Evolutionary conservation across 495 filamentous ascomycete species (phyloP), one percentile per base, ranked within the genome.

Genomic region (Paragyromitra xinjiangensis): DNA sequence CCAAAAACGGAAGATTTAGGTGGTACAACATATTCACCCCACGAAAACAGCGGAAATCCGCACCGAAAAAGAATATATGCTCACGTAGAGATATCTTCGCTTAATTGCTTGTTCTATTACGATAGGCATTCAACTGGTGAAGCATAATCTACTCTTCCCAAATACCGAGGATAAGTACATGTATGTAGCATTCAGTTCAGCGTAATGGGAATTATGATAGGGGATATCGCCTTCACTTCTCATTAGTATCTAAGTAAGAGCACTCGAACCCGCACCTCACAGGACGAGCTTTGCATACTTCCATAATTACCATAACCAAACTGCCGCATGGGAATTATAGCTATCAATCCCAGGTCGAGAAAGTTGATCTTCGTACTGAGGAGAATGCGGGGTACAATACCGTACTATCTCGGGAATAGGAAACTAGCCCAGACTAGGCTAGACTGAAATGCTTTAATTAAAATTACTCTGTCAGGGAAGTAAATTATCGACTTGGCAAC

Each of bases 331-430:
- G 19, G 45, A 7, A 69, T 61, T 3, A 39, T 12, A 37, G 9
- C 11, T 19, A 16, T 58, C n/a, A 48, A 58, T 59, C 42, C 67
- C 48, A 65, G 69, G 62, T 73, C 53, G 19, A 65, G 26, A 14
- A 19, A 42, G 29, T 29, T 58, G 39, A 39, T 56, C 56, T 44
- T 64, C 24, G 29, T 9, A 61, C 24, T 59, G 22, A 14, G 24
- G 29, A 39, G 48, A 44, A 77, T 73, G 73, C 73, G 74, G 74
- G 74, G 74, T 77, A 73, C 19, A 22, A 22, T 22, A 22, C 19
- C 19, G 19, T 22, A 22, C 19, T 22, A 22, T 22, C 19, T 22
- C 19, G 19, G 19, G 19, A 22, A 22, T 22, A 22, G 19, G 19
- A 22, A 22, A 22, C 19, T 22, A 22, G 19, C 19, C 19, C 19